Evolutionary conservation across 768 basidiomycete genomes (phyloP), one percentile per base, ranked within the genome.

Genomic region (Leccinum disarticulatum): DNA sequence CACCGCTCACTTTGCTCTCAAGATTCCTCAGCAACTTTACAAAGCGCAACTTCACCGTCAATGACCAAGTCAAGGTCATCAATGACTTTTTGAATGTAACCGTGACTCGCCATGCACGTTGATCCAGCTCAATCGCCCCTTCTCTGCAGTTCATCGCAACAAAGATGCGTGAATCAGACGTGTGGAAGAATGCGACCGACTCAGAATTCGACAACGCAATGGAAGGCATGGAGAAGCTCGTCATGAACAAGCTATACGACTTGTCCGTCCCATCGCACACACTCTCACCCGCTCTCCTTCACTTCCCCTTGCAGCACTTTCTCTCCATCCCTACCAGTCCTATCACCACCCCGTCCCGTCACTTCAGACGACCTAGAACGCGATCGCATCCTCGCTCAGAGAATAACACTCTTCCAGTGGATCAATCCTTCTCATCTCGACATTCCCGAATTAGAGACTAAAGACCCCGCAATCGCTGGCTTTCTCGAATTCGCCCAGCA

Each of bases 151-250:
- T 99, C 71, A 98, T 99, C 66, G 79, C 89, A 0, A 79, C 75
- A 35, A 91, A 90, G 70, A 99, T 99, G 97, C 80, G 88, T 22
- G 85, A 86, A 59, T 81, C 82, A 30, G 93, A 95, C 22, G 77
- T 90, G 0, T 98, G 95, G 95, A 85, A 84, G 68, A 85, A 86
- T 59, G 83, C 83, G 1, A 80, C 87, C 3, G 87, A 93, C 22
- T 76, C 78, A 6, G 95, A 98, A 73, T 98, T 99, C 64, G 97
- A 98, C 56, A 95, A 96, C 67, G 93, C 95, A 0, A 84, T 94
- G 79, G 97, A 99, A 75, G 95, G 95, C 54, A 98, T 98, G 93
- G 97, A 99, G 80, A 99, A 99, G 74, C 83, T 99, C 7, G 97
- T 99, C 65, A 98, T 99, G 97, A 99, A 98, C 67, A 81, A 94